phyloP scores from a whole-genome alignment of 2,329 filamentous ascomycete genomes.

The Penicillium nordicum region DNA sequence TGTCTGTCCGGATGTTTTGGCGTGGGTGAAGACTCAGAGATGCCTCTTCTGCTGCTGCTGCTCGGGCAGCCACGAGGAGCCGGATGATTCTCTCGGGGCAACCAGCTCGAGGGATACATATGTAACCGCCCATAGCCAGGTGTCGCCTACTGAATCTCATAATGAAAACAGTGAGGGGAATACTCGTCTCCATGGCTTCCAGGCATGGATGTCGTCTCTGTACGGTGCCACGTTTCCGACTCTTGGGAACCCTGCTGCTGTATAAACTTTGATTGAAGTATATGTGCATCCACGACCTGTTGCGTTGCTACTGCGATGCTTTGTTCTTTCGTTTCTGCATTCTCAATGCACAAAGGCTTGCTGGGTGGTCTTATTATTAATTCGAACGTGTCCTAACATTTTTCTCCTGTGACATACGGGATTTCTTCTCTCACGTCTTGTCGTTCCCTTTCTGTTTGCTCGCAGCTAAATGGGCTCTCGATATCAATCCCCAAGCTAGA shows the following conservation, averaged over 20 bases:
- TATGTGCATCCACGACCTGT: background rate
- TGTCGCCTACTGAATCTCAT: conserved; percentile 1
- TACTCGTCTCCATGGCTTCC: background rate
- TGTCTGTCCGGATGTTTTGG: background rate
- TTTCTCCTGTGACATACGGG: background rate
- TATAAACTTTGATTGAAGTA: background rate
- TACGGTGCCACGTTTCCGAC: conserved; percentile 1
- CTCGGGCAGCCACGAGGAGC: background rate
- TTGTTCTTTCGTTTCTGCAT: background rate
- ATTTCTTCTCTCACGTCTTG: background rate
- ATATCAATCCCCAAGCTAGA: background rate
- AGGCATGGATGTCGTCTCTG: conserved; percentile 1
- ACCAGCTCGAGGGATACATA: conserved; percentile 17
- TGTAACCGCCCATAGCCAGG: conserved; percentile 14
- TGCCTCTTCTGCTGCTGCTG: conserved; percentile 15
- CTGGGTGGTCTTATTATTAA: background rate
- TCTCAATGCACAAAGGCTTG: background rate
- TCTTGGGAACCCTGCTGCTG: background rate
- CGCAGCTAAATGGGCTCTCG: background rate
- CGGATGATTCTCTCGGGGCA: conserved; percentile 2
- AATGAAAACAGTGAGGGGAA: background rate
- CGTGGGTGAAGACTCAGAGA: conserved; percentile 7
- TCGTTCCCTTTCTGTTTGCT: background rate
- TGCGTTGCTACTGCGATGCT: background rate
- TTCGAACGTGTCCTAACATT: background rate